These are phyloP conservation scores for Glycine latifolia DNA, from an alignment of 306 rosid species.

Conservation along the genomic window DNA sequence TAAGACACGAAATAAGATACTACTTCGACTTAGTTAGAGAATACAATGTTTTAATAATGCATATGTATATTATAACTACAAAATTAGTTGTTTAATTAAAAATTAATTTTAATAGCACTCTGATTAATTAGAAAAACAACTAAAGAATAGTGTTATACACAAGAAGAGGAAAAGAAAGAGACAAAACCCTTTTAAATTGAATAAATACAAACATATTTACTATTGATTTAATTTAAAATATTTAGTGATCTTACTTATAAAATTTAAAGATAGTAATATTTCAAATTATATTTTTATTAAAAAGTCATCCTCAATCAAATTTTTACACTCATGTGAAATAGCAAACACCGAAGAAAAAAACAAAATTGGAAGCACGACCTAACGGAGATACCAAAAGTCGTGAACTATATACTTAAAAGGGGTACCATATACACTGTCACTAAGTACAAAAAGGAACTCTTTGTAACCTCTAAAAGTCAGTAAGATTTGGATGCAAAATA, in stretches of 20 bases:
- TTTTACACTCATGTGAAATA: slow-evolving; percentile 12
- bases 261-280: neutral
- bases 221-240: neutral
- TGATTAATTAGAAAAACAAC: neutral
- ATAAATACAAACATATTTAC: neutral
- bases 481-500: slow-evolving; percentile 47
- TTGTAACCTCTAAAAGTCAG: slow-evolving; percentile 51
- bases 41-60: neutral
- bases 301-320: slow-evolving; percentile 39
- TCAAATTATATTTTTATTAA: neutral
- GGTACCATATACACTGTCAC: slow-evolving; percentile 10
- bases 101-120: neutral
- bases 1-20: slow-evolving; percentile 3
- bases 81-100: neutral
- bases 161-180: neutral
- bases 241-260: neutral
- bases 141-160: neutral
- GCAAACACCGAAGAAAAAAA: slow-evolving; percentile 31
- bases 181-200: neutral
- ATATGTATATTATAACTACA: neutral
- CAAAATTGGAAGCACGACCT: slow-evolving; percentile 23
- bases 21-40: slow-evolving; percentile 13
- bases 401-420: slow-evolving; percentile 19
- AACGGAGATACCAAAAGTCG: slow-evolving; percentile 57
- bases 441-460: slow-evolving; percentile 44